Base-by-base conservation (phyloP, 106 monocot species). In the Platanthera guangdongensis region DNA sequence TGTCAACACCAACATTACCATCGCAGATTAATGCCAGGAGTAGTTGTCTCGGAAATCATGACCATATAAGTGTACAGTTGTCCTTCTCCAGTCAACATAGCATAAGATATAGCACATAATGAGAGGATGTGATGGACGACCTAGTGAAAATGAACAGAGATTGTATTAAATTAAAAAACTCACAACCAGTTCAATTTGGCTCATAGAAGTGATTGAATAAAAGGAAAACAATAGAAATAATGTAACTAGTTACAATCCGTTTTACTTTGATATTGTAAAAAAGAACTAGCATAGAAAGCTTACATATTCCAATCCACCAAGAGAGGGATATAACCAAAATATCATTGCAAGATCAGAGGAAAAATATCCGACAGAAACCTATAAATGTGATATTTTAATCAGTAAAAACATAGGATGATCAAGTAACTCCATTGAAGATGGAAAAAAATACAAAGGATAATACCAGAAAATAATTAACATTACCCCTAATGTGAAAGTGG, bases 281-380 rank as follows among this genome's bases (percentile, higher is more conserved):
- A 60, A 60, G 18, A 60, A 21, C 18, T 60, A 60, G 5, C 1
- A 60, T 21, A 60, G 48, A 14, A 48, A 67, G 80, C 93, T 85
- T 85, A 94, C 96, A 88, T 91, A 97, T 78, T 97, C 93, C 79
- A 86, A 84, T 82, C 93, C 93, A 78, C 96, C 96, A 72, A 97
- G 93, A 13, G 87, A 85, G 81, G 96, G 96, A 83, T 82, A 97
- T 72, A 93, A 80, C 91, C 96, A 97, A 82, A 89, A 84, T 81
- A 97, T 97, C 87, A 97, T 86, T 32, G 80, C 89, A 74, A 97
- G 80, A 79, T 97, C 93, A 11, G 83, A 71, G 69, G 89, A 85
- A 81, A 97, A 97, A 82, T 97, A 97, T 22, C 91, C 96, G 78
- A 86, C 82, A 19, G 96, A 93, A 74, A 97, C 88, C 95, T 96